A percentile compares a stretch with the other conserved stretches of the same genome.
These are phyloP conservation scores for Trametes elegans DNA, from an alignment of 768 basidiomycete genomes.

Conservation along the genomic window DNA sequence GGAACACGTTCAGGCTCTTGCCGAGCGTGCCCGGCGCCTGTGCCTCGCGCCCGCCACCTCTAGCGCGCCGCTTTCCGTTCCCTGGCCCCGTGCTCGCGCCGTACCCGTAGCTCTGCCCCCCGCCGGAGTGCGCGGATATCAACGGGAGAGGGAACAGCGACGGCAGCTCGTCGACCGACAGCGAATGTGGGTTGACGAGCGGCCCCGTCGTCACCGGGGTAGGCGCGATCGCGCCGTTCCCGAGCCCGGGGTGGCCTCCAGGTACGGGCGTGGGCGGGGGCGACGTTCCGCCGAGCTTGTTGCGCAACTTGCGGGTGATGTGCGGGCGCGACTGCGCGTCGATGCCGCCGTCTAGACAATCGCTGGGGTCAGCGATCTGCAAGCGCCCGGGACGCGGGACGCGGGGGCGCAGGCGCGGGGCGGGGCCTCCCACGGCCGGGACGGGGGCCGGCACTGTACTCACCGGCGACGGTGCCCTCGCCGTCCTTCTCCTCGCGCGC, in stretches of 20 bases:
- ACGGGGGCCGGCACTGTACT: slow-evolving; percentile 23
- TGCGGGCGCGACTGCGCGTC: slow-evolving; percentile 78
- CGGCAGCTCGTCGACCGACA: slow-evolving; percentile 82
- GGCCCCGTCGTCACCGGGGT: slow-evolving; percentile 65
- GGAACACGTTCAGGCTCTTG: slow-evolving; percentile 63
- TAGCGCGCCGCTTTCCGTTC: slow-evolving; percentile 37
- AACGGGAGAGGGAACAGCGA: slow-evolving; percentile 81
- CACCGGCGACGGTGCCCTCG: slow-evolving; percentile 74
- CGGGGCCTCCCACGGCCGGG: not conserved
- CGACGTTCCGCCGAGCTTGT: slow-evolving; percentile 65
- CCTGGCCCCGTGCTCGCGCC: slow-evolving; percentile 14
- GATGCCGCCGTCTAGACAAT: slow-evolving; percentile 57
- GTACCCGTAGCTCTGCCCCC: slow-evolving; percentile 21
- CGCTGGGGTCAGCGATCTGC: not conserved
- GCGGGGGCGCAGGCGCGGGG: not conserved
- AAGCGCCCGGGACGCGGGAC: not conserved
- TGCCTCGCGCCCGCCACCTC: slow-evolving; percentile 47
- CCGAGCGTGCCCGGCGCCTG: slow-evolving; percentile 67
- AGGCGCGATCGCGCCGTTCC: slow-evolving; percentile 35
- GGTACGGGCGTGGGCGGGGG: slow-evolving; percentile 74
- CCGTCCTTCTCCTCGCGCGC: slow-evolving; percentile 89
- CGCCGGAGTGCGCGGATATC: slow-evolving; percentile 49
- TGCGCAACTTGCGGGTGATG: slow-evolving; percentile 81
- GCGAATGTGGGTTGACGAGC: slow-evolving; percentile 79
- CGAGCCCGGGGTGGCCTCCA: slow-evolving; percentile 20